phyloP scores from a whole-genome alignment of 2,329 filamentous ascomycete genomes.

The Alternaria panax region DNA sequence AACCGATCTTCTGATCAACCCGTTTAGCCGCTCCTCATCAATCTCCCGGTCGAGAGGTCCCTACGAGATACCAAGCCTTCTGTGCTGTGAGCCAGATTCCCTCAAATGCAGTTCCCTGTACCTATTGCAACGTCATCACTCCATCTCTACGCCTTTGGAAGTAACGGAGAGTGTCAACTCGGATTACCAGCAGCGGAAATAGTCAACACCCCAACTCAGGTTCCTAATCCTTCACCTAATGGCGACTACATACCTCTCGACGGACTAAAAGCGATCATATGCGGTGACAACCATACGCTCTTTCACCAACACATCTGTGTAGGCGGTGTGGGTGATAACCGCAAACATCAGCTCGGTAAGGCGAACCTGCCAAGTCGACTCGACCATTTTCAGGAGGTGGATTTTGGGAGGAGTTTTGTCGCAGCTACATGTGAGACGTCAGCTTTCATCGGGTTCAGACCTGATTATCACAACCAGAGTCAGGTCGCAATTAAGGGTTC shows the following conservation, averaged over 20 bases:
- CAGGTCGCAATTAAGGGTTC: conserved; percentile 25
- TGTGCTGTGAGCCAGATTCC: background rate
- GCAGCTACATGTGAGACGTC: conserved; percentile 38
- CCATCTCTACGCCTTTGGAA: conserved; percentile 57
- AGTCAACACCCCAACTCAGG: conserved; percentile 26
- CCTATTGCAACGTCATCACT: conserved; percentile 18
- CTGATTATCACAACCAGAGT: background rate
- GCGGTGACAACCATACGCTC: conserved; percentile 89
- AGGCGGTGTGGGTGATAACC: conserved; percentile 71
- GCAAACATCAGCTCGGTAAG: conserved; percentile 54
- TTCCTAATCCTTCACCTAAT: background rate
- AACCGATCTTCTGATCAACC: background rate
- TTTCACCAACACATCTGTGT: conserved; percentile 69
- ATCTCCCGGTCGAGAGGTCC: background rate
- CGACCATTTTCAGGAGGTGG: conserved; percentile 12
- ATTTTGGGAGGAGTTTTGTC: background rate
- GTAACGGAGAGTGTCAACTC: conserved; percentile 62
- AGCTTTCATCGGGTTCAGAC: conserved; percentile 29
- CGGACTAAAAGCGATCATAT: conserved; percentile 51
- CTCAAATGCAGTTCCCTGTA: background rate
- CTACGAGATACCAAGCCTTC: background rate
- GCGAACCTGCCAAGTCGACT: background rate
- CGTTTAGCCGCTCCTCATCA: background rate
- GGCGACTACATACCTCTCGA: conserved; percentile 1
- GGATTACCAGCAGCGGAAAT: conserved; percentile 57